Base-by-base conservation (phyloP, 352 stramenopile species). In the Globisporangium cederbergense region DNA sequence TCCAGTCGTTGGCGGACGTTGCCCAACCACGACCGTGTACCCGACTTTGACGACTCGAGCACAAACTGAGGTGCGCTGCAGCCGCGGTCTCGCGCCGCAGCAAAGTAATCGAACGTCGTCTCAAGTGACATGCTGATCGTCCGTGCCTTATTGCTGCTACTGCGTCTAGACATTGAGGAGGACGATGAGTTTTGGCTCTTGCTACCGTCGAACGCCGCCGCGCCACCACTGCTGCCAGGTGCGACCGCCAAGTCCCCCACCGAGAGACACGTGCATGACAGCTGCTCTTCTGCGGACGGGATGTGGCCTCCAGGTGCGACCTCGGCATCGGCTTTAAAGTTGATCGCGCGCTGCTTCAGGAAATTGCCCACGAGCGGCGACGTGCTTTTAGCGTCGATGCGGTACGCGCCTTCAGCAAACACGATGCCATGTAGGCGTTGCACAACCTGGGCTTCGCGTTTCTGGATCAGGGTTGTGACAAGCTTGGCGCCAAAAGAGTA, bases 101-200 rank as follows among this genome's bases (percentile, higher is more conserved):
- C 63, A 42, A 91, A 93, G 52, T 88, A 93, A n/a, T 73, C 81
- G 62, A 93, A 93, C 20, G 77, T 81, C 22, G 73, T 89, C 60
- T 91, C 81, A 30, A 90, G 64, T 25, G 77, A 81, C 20, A 90
- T 67, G 62, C 77, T 90, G 70, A 93, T 90, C 45, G 83, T 93
- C 7, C 81, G 73, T 6, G 83, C 83, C 62, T 90, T 90, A 68
- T 93, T 93, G 63, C 79, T 89, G 67, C 78, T 88, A 32, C 67
- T 72, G n/a, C 75, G 64, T 45, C 76, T 83, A 9, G 70, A 77
- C 1, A 78, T 43, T 10, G 71, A 61, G 22, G 55, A 56, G n/a
- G 52, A 45, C n/a, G 32, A 58, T 8, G 50, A 56, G 0, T n/a
- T 20, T 28, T 71, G 38, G 45, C 49, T 55, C 28, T 66, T 63